Evolutionary conservation across 495 filamentous ascomycete species (phyloP), one percentile per base, ranked within the genome.

Genomic region (Tuber umbilicatum): DNA sequence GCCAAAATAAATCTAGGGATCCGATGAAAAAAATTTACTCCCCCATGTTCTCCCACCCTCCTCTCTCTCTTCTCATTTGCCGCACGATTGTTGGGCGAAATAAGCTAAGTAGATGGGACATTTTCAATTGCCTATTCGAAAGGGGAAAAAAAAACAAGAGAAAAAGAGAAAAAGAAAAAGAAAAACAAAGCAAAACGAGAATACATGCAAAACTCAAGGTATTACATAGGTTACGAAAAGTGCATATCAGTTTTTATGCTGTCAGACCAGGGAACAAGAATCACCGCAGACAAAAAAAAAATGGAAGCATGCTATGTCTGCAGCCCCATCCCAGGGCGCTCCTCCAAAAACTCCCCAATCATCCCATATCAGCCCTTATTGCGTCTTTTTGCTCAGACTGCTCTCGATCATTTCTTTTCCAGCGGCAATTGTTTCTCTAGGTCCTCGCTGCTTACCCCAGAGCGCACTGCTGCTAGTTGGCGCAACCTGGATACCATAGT

Each of bases 381-480:
- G 86, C 78, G 86, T 80, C 84, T 91, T 92, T 85, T 91, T 91
- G 67, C 77, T 78, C 69, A 86, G 84, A 31, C 72, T 75, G 21
- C 80, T 80, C 38, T 77, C 78, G 69, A 85, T 84, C 73, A 86
- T 85, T 55, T 84, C 83, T 78, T 87, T 86, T 5, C 90, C 92
- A 19, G 90, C 85, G 75, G 86, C 79, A 2, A 88, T 86, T 43
- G 88, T 88, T 82, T 92, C 90, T 68, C 80, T 84, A 85, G 89
- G 88, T 4, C 89, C 87, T 68, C 85, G 85, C 84, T 93, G 92
- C 45, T 87, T 84, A 73, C 81, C 85, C 92, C 92, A 94, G 80
- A 94, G 94, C 45, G 84, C 77, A n/a, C 68, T 69, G 37, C 80
- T 74, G 37, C 71, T 47, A 9, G 45, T 72, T 17, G 43, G 17